Evolutionary conservation across 495 filamentous ascomycete species (phyloP).

Genomic region (Echria macrotheca): DNA sequence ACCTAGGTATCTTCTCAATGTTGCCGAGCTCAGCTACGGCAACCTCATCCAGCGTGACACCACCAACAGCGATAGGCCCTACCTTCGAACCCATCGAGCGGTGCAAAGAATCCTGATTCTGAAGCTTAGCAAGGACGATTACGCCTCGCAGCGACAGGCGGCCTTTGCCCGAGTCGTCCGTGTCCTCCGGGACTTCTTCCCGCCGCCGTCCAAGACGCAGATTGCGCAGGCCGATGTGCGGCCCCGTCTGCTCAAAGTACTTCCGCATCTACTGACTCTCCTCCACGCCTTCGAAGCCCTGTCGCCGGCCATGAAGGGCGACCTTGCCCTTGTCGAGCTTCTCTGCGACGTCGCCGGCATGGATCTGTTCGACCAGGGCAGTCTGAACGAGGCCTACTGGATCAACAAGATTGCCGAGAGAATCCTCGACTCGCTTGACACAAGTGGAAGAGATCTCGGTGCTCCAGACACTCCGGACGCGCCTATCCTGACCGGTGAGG

Average conservation of each 20-base stretch:
- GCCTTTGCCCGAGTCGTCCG: not conserved
- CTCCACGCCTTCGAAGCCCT: not conserved
- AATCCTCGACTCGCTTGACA: not conserved
- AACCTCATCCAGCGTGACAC: not conserved
- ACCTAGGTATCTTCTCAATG: not conserved
- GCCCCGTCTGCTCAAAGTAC: not conserved
- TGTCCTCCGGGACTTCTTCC: not conserved
- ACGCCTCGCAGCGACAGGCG: not conserved
- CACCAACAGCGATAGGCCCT: not conserved
- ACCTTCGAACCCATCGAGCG: not conserved
- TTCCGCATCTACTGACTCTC: not conserved
- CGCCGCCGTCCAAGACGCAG: not conserved
- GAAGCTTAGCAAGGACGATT: not conserved
- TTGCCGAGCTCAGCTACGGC: not conserved
- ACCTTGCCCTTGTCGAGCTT: not conserved
- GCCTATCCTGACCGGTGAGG: not conserved
- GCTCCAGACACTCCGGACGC: not conserved
- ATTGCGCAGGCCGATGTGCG: not conserved
- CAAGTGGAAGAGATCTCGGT: not conserved
- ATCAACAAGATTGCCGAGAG: not conserved
- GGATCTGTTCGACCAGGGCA: not conserved
- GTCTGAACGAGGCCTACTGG: not conserved
- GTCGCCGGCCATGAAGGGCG: not conserved
- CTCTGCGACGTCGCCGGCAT: not conserved
- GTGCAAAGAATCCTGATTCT: not conserved